Evolutionary conservation across 1,284 basidiomycete species (phyloP).

Genomic region (Rhodotorula glutinis): DNA sequence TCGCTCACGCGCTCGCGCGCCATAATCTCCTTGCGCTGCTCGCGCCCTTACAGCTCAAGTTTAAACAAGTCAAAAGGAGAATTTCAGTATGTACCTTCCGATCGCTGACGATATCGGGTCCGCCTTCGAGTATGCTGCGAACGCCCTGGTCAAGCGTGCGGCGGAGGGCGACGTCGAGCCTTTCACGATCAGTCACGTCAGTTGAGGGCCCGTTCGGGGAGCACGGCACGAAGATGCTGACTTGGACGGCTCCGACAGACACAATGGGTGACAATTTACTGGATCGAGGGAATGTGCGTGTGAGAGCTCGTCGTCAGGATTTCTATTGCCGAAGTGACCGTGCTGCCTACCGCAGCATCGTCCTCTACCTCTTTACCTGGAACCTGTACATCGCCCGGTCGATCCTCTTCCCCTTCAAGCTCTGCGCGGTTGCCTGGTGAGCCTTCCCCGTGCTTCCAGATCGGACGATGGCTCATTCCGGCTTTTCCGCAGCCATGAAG

Average conservation of each 20-base stretch:
- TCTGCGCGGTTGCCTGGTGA: conserved; percentile 10
- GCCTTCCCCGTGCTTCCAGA: not conserved
- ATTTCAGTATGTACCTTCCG: conserved; percentile 16
- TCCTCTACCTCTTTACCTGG: conserved; percentile 23
- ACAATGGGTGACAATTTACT: conserved; percentile 33
- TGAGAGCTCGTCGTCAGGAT: not conserved
- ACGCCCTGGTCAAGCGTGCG: not conserved
- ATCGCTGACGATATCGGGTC: conserved; percentile 7
- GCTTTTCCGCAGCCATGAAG: not conserved
- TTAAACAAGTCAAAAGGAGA: no score
- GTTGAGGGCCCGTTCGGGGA: no score
- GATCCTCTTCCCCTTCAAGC: conserved; percentile 28
- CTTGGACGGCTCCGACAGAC: no score
- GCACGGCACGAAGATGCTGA: no score
- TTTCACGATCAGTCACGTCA: conserved; percentile 10
- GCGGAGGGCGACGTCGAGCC: not conserved
- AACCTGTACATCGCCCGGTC: conserved; percentile 24
- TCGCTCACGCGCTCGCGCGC: no score
- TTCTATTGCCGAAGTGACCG: not conserved
- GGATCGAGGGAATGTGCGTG: conserved; percentile 9
- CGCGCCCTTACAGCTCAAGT: no score
- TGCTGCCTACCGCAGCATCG: not conserved
- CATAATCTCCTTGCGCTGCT: no score
- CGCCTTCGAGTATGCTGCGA: conserved; percentile 4
- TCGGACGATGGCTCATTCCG: not conserved